Conservation (phyloP, 1,139 yeast genomes). For the Blastobotrys indianensis region DNA sequence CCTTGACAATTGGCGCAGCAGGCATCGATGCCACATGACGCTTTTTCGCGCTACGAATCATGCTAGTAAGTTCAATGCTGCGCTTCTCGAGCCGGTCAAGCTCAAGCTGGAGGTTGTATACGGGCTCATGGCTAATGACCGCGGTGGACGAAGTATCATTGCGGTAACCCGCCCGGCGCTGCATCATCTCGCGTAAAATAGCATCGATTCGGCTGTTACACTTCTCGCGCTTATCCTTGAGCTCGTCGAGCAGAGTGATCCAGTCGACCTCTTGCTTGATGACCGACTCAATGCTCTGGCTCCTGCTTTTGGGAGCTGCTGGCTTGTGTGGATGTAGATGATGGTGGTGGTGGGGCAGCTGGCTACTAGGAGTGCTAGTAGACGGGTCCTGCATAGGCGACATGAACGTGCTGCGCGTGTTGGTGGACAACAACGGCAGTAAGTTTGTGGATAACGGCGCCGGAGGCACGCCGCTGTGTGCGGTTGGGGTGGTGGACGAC, state of each 20-base stretch:
- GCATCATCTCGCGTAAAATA: slow-evolving; percentile 9
- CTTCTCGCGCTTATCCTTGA: neutral
- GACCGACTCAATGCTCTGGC: too few species aligned
- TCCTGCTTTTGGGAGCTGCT: too few species aligned
- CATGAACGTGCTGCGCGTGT: too few species aligned
- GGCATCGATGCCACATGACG: slow-evolving; percentile 1
- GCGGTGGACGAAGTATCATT: neutral
- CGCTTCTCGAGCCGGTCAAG: slow-evolving; percentile 5
- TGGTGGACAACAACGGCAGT: too few species aligned
- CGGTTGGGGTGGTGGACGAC: too few species aligned
- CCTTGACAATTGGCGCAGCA: neutral
- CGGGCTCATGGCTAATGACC: slow-evolving; percentile 1
- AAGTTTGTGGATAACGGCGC: too few species aligned
- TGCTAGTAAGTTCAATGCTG: neutral
- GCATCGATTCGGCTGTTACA: slow-evolving; percentile 2
- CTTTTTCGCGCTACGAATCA: slow-evolving; percentile 1
- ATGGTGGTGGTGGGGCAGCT: too few species aligned
- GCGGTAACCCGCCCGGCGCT: slow-evolving; percentile 9
- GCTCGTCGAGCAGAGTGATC: neutral
- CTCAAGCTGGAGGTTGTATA: slow-evolving; percentile 6
- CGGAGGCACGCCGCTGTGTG: too few species aligned
- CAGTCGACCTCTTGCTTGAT: neutral
- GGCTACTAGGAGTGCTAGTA: too few species aligned
- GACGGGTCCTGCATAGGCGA: too few species aligned
- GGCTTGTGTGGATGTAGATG: too few species aligned